phyloP scores from a whole-genome alignment of 345 rosid species.

The Citrus unshiu region DNA sequence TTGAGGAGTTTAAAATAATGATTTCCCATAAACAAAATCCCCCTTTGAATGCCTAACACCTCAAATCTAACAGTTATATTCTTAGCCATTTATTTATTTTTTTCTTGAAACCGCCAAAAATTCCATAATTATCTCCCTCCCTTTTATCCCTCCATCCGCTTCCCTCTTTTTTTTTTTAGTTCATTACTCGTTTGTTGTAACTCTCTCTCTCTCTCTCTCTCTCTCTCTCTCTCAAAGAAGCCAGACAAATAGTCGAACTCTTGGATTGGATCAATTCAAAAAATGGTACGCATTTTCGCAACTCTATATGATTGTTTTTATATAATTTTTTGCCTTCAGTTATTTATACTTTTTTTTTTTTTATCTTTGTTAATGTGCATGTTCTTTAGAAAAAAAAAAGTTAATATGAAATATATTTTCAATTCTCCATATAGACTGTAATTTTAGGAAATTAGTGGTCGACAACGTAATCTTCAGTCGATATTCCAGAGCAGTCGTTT shows the following conservation, averaged over 20 bases:
- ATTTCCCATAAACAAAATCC: too few species aligned
- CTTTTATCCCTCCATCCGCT: too few species aligned
- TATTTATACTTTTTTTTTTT: too few species aligned
- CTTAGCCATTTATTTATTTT: not conserved
- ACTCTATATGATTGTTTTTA: not conserved
- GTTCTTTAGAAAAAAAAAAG: too few species aligned
- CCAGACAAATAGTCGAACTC: not conserved
- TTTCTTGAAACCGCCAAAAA: not conserved
- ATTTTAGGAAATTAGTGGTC: not conserved
- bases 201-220: too few species aligned
- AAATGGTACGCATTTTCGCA: not conserved
- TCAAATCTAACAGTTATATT: not conserved
- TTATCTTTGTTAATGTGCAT: not conserved
- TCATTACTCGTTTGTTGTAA: not conserved
- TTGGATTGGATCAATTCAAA: not conserved
- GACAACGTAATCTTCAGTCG: not conserved
- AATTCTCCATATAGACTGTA: too few species aligned
- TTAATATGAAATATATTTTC: not conserved
- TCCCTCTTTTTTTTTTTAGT: not conserved
- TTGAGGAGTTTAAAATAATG: too few species aligned
- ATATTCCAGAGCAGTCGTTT: not conserved
- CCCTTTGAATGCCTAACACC: too few species aligned
- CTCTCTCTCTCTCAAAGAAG: not conserved
- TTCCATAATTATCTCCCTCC: not conserved
- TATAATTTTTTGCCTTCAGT: not conserved